Evolutionary conservation across 179 eudicot genomes (phyloP).

Genomic region (Amaranthus tricolor): DNA sequence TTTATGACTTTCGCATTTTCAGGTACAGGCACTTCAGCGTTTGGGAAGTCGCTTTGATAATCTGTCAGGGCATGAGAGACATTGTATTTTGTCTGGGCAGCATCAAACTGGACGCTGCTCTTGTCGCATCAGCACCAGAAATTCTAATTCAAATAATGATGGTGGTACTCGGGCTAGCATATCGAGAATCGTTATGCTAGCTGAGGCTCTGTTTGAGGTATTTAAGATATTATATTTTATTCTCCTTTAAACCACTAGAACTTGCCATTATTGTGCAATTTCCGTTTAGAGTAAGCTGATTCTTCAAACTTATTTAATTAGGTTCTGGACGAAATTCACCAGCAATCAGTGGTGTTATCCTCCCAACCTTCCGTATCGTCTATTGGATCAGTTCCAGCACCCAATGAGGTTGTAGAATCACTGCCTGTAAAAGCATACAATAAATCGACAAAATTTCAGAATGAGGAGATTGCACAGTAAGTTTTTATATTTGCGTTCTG

Average conservation of each 20-base stretch:
- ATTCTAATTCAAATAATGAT: slow-evolving; percentile 58
- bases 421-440: slow-evolving; percentile 62
- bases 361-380: slow-evolving; percentile 83
- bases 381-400: slow-evolving; percentile 95
- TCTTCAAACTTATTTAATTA: slow-evolving; percentile 42
- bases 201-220: slow-evolving; percentile 99
- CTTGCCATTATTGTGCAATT: not conserved
- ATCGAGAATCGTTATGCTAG: slow-evolving; percentile 96
- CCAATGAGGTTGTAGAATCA: slow-evolving; percentile 80
- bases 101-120: slow-evolving; percentile 87
- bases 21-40: slow-evolving; percentile 96
- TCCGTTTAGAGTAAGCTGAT: slow-evolving; percentile 32
- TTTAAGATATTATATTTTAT: slow-evolving; percentile 18
- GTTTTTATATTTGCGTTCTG: slow-evolving; percentile 30
- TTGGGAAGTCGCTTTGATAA: slow-evolving; percentile 92
- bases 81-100: slow-evolving; percentile 89
- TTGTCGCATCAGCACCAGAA: slow-evolving; percentile 52
- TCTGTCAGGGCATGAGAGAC: slow-evolving; percentile 83
- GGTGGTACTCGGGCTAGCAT: slow-evolving; percentile 87
- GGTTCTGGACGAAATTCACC: slow-evolving; percentile 99
- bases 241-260: not conserved
- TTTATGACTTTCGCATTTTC: slow-evolving; percentile 17
- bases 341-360: slow-evolving; percentile 88
- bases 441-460: slow-evolving; percentile 44
- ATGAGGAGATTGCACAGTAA: slow-evolving; percentile 85